These are phyloP conservation scores for Silene noctiflora DNA, from an alignment of 179 eudicot species.

Conservation along the genomic window DNA sequence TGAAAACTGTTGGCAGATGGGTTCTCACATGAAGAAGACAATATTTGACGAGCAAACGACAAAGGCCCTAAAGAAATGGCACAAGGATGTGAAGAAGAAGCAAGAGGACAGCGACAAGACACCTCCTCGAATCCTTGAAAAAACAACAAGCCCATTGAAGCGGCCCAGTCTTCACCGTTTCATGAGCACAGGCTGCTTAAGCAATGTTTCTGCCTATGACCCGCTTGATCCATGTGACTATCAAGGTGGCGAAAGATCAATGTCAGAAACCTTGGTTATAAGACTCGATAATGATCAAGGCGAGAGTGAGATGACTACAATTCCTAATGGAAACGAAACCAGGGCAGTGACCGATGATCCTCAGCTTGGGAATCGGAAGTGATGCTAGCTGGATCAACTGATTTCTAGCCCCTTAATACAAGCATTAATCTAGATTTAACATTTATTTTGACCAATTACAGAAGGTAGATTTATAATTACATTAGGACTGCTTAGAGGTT, in stretches of 20 bases:
- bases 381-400: too few species aligned
- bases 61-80: constrained; percentile 77
- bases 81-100: constrained; percentile 53
- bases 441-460: not conserved
- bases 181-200: constrained; percentile 71
- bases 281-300: constrained; percentile 33
- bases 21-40: constrained; percentile 75
- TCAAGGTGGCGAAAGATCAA: constrained; percentile 36
- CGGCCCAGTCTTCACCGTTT: constrained; percentile 51
- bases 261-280: constrained; percentile 36
- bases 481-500: not conserved
- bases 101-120: constrained; percentile 29
- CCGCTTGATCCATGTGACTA: constrained; percentile 32
- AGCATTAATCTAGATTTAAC: not conserved
- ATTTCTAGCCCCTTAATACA: not conserved
- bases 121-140: constrained; percentile 41
- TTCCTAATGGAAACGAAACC: constrained; percentile 21
- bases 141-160: constrained; percentile 32
- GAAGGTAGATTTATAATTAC: constrained; percentile 1
- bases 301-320: constrained; percentile 32
- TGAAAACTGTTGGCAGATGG: constrained; percentile 54
- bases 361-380: not conserved
- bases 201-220: constrained; percentile 26
- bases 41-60: constrained; percentile 89
- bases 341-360: constrained; percentile 25